Percentiles rank a stretch among this genome's conserved stretches.
These are phyloP conservation scores for Tricholoma bakamatsutake DNA, from an alignment of 768 basidiomycete species.

Conservation along the genomic window DNA sequence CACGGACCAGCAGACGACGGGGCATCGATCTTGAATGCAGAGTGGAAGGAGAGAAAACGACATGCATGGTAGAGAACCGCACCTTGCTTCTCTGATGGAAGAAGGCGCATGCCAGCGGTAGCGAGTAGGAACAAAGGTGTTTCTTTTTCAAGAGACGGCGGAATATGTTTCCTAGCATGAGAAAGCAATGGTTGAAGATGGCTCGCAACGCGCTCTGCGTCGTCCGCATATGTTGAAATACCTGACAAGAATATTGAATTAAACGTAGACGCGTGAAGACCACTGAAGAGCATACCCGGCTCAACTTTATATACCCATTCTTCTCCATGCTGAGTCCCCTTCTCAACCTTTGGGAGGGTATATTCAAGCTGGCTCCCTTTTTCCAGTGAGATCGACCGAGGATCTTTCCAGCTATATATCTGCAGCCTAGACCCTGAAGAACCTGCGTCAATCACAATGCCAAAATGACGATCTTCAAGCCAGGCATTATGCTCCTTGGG, in stretches of 20 bases:
- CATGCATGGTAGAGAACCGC: conserved; percentile 75
- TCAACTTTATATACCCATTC: conserved; percentile 91
- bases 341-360: conserved; percentile 81
- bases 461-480: conserved; percentile 78
- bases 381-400: conserved; percentile 45
- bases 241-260: conserved; percentile 40
- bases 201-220: conserved; percentile 60
- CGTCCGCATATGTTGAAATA: conserved; percentile 72
- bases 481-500: conserved; percentile 66
- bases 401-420: conserved; percentile 95
- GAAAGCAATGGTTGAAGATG: conserved; percentile 81
- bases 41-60: conserved; percentile 65
- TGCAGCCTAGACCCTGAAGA: conserved; percentile 95
- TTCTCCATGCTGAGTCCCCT: conserved; percentile 75
- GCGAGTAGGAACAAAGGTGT: conserved; percentile 94
- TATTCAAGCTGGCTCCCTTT: conserved; percentile 47
- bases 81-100: conserved; percentile 62
- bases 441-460: conserved; percentile 96
- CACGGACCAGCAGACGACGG: conserved; percentile 72
- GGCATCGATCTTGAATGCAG: conserved; percentile 70
- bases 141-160: conserved; percentile 74
- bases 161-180: conserved; percentile 79
- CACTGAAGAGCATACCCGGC: conserved; percentile 60
- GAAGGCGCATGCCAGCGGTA: conserved; percentile 94
- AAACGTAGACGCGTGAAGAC: neutral